Base-by-base conservation (phyloP, 768 basidiomycete species). In the Tulasnella sp. region DNA sequence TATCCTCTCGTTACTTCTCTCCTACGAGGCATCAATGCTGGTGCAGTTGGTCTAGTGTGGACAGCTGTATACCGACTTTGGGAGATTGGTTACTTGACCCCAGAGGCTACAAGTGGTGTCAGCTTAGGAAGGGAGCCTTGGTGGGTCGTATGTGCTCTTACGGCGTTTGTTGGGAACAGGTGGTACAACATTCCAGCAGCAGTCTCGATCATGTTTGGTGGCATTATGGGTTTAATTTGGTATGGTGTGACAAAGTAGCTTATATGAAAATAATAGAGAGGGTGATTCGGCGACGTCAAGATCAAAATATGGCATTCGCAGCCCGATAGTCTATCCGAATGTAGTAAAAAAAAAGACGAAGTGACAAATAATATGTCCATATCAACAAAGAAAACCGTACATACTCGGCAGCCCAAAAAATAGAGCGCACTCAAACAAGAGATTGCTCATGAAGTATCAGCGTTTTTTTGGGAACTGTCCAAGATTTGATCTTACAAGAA, bases 1-100 rank as follows among this genome's bases (percentile, higher is more conserved):
- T 46, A 46, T 32, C 29, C 29, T 13, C 25, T 20, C 27, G 27
- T 46, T 5, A 15, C 45, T 12, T 27, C 45, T 5, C 74, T 1
- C 3, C 39, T 54, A 16, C 32, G 53, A 9, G 54, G 54, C 10
- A 27, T 55, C 4, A 55, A 55, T 34, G 37, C 51, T 15, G 54
- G 27, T n/a, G 54, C 54, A 20, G 32, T 53, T 3, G 54, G 54
- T 9, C 32, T 55, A 8, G 40, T 55, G 5, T 55, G 50, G 50
- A 53, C 51, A 9, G 50, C 54, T 10, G 51, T 55, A 8, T 55
- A 53, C 20, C 49, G 50, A 19, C 49, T 55, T 29, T 55, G 51
- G 51, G 31, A 53, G 24, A 40, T 50, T 20, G 54, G 54, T 25
- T 52, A 52, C 22, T 27, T 53, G 10, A 53, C 37, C 6, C 39